Evolutionary conservation across 768 basidiomycete species (phyloP).

Genomic region (Leucocoprinus birnbaumii): DNA sequence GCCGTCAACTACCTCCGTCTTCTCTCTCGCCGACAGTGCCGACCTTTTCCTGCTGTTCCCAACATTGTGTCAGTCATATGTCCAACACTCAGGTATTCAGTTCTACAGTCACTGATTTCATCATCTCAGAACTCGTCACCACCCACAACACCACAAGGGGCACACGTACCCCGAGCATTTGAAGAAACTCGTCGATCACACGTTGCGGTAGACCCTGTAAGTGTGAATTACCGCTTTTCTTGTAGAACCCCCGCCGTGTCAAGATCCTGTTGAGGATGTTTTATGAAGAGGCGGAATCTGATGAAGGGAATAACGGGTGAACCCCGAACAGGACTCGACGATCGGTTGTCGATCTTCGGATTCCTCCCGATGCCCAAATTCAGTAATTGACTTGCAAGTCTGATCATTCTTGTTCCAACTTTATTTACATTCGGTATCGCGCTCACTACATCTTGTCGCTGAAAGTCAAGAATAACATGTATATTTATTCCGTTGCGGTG

Average conservation of each 20-base stretch:
- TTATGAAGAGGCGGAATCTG: slow-evolving; percentile 1
- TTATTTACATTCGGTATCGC: background rate
- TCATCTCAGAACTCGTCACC: slow-evolving; percentile 16
- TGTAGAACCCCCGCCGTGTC: slow-evolving; percentile 12
- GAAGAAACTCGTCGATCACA: slow-evolving; percentile 22
- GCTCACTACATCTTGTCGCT: background rate
- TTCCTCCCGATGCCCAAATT: slow-evolving; percentile 4
- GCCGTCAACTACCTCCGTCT: background rate
- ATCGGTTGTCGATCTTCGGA: slow-evolving; percentile 9
- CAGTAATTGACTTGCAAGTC: slow-evolving; percentile 3
- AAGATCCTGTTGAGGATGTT: slow-evolving; percentile 10
- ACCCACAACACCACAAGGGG: slow-evolving; percentile 13
- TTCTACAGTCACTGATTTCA: slow-evolving; percentile 10
- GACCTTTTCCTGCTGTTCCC: background rate
- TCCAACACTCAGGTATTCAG: slow-evolving; percentile 11
- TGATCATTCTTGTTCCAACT: slow-evolving; percentile 4
- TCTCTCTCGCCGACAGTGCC: background rate
- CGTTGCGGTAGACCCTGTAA: slow-evolving; percentile 23
- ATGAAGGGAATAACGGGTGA: background rate
- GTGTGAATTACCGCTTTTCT: slow-evolving; percentile 12
- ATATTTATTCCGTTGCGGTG: background rate
- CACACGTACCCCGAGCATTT: slow-evolving; percentile 1
- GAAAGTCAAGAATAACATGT: background rate
- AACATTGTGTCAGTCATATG: slow-evolving; percentile 3
- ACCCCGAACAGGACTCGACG: background rate